These are phyloP conservation scores for Pyrenochaeta sp. DNA, from an alignment of 2,329 filamentous ascomycete species.

Conservation along the genomic window DNA sequence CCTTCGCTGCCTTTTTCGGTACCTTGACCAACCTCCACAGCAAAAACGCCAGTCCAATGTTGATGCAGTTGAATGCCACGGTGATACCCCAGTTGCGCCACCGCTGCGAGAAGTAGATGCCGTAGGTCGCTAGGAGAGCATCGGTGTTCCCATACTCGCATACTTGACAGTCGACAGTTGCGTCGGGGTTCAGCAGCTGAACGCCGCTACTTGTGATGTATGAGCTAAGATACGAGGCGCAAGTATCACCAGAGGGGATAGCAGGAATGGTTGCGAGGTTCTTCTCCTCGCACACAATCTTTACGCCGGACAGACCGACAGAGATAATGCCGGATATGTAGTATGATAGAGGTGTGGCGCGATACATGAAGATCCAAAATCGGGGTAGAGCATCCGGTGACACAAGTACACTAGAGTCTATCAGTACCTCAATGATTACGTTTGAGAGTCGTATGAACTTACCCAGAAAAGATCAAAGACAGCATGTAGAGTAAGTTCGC, in stretches of 20 bases:
- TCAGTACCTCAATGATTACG: slow-evolving; percentile 64
- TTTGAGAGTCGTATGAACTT: slow-evolving; percentile 54
- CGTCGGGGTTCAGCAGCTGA: neutral
- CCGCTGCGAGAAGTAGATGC: slow-evolving; percentile 1
- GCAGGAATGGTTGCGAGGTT: neutral
- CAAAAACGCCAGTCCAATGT: slow-evolving; percentile 1
- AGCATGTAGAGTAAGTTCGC: slow-evolving; percentile 62
- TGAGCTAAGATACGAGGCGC: neutral
- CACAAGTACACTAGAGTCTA: slow-evolving; percentile 72
- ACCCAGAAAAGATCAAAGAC: slow-evolving; percentile 72
- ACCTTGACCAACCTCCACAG: slow-evolving; percentile 1
- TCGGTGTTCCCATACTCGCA: neutral
- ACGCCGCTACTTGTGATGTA: neutral
- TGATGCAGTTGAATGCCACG: slow-evolving; percentile 2
- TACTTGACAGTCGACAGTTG: neutral
- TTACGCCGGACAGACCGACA: slow-evolving; percentile 70
- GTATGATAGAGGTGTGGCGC: slow-evolving; percentile 72
- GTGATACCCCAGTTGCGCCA: slow-evolving; percentile 3
- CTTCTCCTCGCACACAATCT: slow-evolving; percentile 62
- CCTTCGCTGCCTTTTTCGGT: neutral
- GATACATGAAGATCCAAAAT: slow-evolving; percentile 83
- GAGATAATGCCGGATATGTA: slow-evolving; percentile 54
- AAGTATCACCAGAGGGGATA: neutral
- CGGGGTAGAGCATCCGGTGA: slow-evolving; percentile 65
- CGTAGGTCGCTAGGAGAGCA: neutral